Evolutionary conservation across 306 rosid genomes (phyloP), one percentile per base, ranked within the genome.

Genomic region (Fragaria nilgerrensis): DNA sequence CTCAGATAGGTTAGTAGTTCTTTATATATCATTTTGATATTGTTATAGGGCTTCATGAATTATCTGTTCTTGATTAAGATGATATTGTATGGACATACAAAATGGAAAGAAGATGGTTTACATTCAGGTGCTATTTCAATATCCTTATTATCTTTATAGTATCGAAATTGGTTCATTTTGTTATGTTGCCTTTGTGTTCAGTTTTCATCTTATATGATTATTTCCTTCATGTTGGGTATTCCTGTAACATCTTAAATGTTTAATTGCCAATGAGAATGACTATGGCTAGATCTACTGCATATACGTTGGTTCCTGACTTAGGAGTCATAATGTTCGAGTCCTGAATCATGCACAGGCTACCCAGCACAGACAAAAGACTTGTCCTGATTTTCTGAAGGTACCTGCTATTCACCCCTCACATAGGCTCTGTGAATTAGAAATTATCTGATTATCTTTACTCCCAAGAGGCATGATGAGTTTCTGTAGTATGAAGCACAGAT

Each of bases 1-100:
- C 86, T 78, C 84, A 43, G 74, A 75, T 85, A 86, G 89, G 91
- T 80, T 81, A 83, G 90, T 80, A 17, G 63, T 75, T 77, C 13
- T 82, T 73, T 70, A 77, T 62, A 72, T 45, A 10, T 64, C 72
- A 75, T 78, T 36, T 75, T 77, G 86, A 75, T 68, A 50, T 34
- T 37, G 75, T 83, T 53, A 61, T 55, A 72, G 75, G 65, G 47
- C 73, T 53, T 63, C 68, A 55, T 81, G 67, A 74, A 48, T 55
- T 20, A 14, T 37, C 2, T 15, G 32, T 7, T 34, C 23, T 63
- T 36, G 23, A 34, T 34, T 65, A 36, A 64, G 44, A 8, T 36
- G 47, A 14, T 6, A 64, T 64, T 65, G 23, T 65, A 65, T 61
- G 67, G 70, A 20, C 70, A 65, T 64, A 5, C 20, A 13, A 61